These are phyloP conservation scores for Penicillium sp. DNA, from an alignment of 2,329 filamentous ascomycete species.

Conservation along the genomic window DNA sequence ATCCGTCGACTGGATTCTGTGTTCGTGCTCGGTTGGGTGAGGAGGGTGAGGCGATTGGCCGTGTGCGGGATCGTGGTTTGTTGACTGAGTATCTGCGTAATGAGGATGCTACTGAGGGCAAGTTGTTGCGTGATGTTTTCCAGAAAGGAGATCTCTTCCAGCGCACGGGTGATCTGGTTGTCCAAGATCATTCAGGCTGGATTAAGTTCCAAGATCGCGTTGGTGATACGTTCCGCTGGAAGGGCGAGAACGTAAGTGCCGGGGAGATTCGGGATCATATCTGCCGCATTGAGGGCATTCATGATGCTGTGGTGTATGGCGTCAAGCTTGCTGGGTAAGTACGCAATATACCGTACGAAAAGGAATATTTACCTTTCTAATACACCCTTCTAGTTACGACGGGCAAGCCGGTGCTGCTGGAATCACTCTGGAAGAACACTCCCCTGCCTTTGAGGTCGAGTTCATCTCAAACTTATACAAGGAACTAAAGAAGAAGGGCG, in stretches of 20 bases:
- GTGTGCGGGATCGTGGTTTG: constrained; percentile 47
- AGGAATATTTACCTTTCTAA: constrained; percentile 1
- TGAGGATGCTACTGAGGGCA: constrained; percentile 51
- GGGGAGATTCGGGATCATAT: constrained; percentile 55
- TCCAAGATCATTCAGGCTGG: constrained; percentile 51
- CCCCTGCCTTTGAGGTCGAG: constrained; percentile 35
- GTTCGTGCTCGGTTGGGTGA: constrained; percentile 45
- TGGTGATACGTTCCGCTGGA: constrained; percentile 48
- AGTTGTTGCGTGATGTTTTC: constrained; percentile 53
- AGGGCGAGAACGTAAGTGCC: constrained; percentile 56
- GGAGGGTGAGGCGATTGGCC: constrained; percentile 54
- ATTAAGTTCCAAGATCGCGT: constrained; percentile 54
- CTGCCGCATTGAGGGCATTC: constrained; percentile 47
- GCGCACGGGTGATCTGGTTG: constrained; percentile 53
- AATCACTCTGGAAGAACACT: constrained; percentile 49
- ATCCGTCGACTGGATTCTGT: constrained; percentile 54
- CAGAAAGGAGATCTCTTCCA: constrained; percentile 55
- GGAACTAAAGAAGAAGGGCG: constrained; percentile 51
- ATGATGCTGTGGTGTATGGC: constrained; percentile 55
- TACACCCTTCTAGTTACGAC: constrained; percentile 48
- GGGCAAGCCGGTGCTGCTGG: constrained; percentile 57
- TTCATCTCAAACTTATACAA: constrained; percentile 49
- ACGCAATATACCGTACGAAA: neutral
- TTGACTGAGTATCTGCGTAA: constrained; percentile 53
- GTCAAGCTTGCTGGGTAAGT: constrained; percentile 50